Evolutionary conservation across 371 early-diverging fungal species (phyloP), one percentile per base, ranked within the genome.

Genomic region (Parasitella parasitica): DNA sequence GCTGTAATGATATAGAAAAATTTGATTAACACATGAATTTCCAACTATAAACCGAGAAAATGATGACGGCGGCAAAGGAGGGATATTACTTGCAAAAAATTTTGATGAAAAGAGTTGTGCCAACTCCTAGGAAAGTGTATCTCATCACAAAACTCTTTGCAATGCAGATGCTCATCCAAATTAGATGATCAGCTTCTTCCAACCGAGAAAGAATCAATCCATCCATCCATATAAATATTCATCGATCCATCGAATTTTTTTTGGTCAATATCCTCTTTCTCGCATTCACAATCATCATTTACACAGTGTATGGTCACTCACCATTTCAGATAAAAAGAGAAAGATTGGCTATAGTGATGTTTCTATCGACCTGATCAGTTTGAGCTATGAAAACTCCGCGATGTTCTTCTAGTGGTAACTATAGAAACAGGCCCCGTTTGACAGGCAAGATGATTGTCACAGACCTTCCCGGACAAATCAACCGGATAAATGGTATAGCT

Each of bases 1-100:
- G 91, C 94, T 92, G 20, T 20, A 18, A 6, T n/a, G 15, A 83
- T 15, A 46, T 7, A 46, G 9, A 46, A 20, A 16, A 53, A 24
- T 30, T 34, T 24, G 41, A 32, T 35, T 36, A 39, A 16, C 15
- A 48, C 48, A 27, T 48, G 48, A 9, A 48, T 13, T 48, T 13
- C 27, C 48, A 12, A 22, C 48, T 32, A 4, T 38, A 11, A 37
- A 27, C 18, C 26, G 13, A 30, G 12, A 52, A 52, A 48, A 48
- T 26, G 48, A 48, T 48, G 48, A 48, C 27, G 27, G 27, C 48
- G 27, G 27, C 9, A 12, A 15, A 3, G 48, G 27, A 27, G 27
- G 27, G 13, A 41, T n/a, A 41, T 7, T 20, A 9, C 38, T 37
- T 13, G 8, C 4, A 41, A 20, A 20, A 9, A 7, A 18, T 18